Percentiles rank a stretch among this genome's conserved stretches.
These are phyloP conservation scores for Arthrobotrys sinensis DNA, from an alignment of 2,329 filamentous ascomycete genomes.

Conservation along the genomic window DNA sequence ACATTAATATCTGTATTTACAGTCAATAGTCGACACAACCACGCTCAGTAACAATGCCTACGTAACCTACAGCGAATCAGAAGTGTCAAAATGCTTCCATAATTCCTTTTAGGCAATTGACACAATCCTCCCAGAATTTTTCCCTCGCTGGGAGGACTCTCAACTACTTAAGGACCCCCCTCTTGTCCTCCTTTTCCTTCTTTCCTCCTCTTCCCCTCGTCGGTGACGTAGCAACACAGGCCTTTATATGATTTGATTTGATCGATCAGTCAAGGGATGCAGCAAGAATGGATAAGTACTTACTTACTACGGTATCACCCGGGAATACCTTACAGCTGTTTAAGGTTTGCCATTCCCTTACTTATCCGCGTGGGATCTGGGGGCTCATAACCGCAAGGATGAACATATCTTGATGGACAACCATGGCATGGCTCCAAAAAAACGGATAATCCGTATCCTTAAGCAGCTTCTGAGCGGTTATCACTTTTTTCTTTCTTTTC, in stretches of 20 bases:
- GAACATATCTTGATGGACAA: slow-evolving; percentile 28
- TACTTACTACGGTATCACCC: slow-evolving; percentile 8
- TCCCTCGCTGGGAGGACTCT: background rate
- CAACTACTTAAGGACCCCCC: background rate
- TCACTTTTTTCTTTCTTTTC: slow-evolving; percentile 7
- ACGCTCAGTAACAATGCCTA: too few species aligned
- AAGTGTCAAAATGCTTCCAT: background rate
- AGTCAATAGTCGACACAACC: background rate
- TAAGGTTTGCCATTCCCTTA: slow-evolving; percentile 39
- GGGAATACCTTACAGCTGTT: slow-evolving; percentile 24
- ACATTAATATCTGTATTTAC: background rate
- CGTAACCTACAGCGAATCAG: background rate
- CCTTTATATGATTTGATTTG: background rate
- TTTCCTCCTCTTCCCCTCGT: background rate
- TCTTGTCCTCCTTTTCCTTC: background rate
- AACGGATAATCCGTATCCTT: slow-evolving; percentile 42
- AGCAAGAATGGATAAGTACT: slow-evolving; percentile 11
- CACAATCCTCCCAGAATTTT: background rate
- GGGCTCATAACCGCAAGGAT: slow-evolving; percentile 33
- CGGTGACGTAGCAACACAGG: background rate
- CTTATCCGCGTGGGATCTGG: slow-evolving; percentile 3
- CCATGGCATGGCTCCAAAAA: slow-evolving; percentile 3
- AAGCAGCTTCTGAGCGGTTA: slow-evolving; percentile 49
- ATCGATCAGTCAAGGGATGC: background rate
- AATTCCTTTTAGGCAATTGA: background rate